Base-by-base conservation (phyloP, 345 rosid genomes). In the Syzygium jambos region DNA sequence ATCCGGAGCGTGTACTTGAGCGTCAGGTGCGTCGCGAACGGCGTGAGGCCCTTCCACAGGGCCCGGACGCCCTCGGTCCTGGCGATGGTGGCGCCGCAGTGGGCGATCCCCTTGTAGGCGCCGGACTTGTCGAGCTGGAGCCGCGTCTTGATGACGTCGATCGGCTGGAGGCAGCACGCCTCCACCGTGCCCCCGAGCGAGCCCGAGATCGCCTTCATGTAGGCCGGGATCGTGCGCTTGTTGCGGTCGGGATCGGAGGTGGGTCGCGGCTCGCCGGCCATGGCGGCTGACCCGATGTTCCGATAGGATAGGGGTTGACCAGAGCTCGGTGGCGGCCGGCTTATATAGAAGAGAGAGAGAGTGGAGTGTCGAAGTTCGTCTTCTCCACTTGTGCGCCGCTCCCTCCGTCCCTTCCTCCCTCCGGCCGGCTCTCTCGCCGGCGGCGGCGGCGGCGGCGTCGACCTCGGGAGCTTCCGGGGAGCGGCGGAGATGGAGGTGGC, bases 41-140 rank as follows among this genome's bases (percentile, higher is more conserved):
- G 99, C 5, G 99, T 96, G 88, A 97, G 85, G 0, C 99, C 99
- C 88, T 96, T 97, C 99, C 99, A 97, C 25, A 97, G 93, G 86
- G 99, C 99, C 11, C 97, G 91, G 38, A 94, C 92, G 56, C 99
- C 99, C 89, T 97, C 98, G 2, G 96, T 95, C 2, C 90, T 88
- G 78, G 87, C 86, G 49, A 97, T 93, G 49, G 96, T 96, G 34
- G 93, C 21, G 29, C 99, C 99, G 87, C 99, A 97, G 90, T 97
- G 96, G 65, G 87, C 17, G 63, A 97, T 97, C 78, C 99, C 98
- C 86, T 91, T 95, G 93, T 95, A 97, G 5, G 91, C 87, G 27
- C 98, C 95, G 27, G 86, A 57, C 68, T 91, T 90, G 87, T 97
- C 99, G 56, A 97, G 97, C 95, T 97, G 98, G 86, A 97, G 89